Base-by-base conservation (phyloP, 2,329 filamentous ascomycete genomes). In the Keithomyces neogunnii region DNA sequence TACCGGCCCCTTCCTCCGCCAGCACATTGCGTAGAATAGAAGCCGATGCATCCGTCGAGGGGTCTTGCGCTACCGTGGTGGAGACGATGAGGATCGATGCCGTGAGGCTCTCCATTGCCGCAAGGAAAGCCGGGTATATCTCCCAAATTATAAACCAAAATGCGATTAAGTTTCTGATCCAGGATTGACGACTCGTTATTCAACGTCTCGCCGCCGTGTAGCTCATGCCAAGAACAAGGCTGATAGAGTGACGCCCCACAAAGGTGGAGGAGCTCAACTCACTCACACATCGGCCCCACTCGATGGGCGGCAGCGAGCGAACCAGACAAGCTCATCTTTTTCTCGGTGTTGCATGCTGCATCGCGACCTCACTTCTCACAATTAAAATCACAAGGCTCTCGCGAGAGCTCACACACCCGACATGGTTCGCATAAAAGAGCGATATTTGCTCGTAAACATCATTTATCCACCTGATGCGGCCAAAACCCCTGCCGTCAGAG, bases 381-480 rank as follows among this genome's bases (percentile, higher is more conserved):
- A 19, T 19, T 1, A 19, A 19, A 19, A 19, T 19, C 19, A 19
- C 19, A 19, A 19, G 19, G 19, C 19, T 19, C 19, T 38, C 8
- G 19, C 36, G 8, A 38, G 7, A 26, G 4, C 19, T 28, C 13
- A 10, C 28, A 28, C 3, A 42, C n/a, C 45, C 32, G 56, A 36
- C 47, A 96, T 99, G 93, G 93, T 99, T 54, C 89, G 93, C 64
- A 82, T 97, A 59, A 99, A 99, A 71, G 87, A 96, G 69, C 85
- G 93, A 62, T 99, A 99, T 68, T 80, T 99, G 19, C 82, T 97
- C n/a, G 82, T 97, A 55, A 89, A 95, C 65, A 90, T 97, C 58
- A 77, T 97, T 45, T 96, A 96, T 62, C 89, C 91, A 0, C 77
- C 82, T 5, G 72, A 80, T 10, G 56, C 73, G 8, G 56, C 62